phyloP scores from a whole-genome alignment of 192 early-diverging fungal genomes.

The Phycomyces blakesleeanus region DNA sequence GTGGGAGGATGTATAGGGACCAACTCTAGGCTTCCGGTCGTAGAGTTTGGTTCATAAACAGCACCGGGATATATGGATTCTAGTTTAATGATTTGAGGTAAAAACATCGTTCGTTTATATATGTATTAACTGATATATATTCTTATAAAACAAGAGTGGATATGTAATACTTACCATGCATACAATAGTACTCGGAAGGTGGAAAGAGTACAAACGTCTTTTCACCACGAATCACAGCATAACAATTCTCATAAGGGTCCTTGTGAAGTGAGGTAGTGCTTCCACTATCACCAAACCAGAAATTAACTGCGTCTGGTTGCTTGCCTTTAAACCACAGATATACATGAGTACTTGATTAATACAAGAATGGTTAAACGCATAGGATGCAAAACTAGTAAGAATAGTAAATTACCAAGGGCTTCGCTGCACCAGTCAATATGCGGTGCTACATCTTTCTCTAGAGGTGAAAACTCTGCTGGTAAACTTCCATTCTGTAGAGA shows the following conservation, averaged over 20 bases:
- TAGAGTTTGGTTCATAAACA: slow-evolving; percentile 15
- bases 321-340: slow-evolving; percentile 3
- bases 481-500: slow-evolving; percentile 52
- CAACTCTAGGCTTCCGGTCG: slow-evolving; percentile 12
- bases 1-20: slow-evolving; percentile 30
- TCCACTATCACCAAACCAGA: slow-evolving; percentile 47
- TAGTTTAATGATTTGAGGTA: not conserved
- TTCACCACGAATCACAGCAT: slow-evolving; percentile 44
- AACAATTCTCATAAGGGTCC: slow-evolving; percentile 53
- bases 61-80: slow-evolving; percentile 17
- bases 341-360: not conserved
- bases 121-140: not conserved
- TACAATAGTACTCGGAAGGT: slow-evolving; percentile 44
- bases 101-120: not conserved
- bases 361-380: no score
- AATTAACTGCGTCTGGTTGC: slow-evolving; percentile 47
- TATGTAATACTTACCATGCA: slow-evolving; percentile 39
- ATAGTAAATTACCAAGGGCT: slow-evolving; percentile 30
- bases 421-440: slow-evolving; percentile 42
- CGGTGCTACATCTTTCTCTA: slow-evolving; percentile 38
- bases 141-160: not conserved
- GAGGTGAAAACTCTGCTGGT: slow-evolving; percentile 35
- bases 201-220: slow-evolving; percentile 49
- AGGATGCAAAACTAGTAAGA: not conserved
- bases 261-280: slow-evolving; percentile 48